phyloP scores from a whole-genome alignment of 495 filamentous ascomycete genomes.

The Evansstolkia leycettana region DNA sequence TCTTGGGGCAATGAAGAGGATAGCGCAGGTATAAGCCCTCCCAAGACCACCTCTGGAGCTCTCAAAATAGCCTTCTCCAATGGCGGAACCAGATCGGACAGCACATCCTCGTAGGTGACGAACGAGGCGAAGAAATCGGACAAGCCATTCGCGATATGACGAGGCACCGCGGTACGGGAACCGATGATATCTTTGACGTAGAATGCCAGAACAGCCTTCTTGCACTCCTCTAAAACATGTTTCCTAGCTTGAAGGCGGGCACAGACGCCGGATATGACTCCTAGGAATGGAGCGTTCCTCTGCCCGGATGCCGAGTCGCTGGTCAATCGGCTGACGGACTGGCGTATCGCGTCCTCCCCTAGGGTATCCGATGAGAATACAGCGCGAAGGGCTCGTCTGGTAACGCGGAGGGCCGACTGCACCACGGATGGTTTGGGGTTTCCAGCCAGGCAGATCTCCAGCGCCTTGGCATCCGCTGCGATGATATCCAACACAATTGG shows the following conservation, averaged over 20 bases:
- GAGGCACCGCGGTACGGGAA: constrained; percentile 57
- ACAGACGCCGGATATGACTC: constrained; percentile 76
- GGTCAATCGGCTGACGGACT: constrained; percentile 53
- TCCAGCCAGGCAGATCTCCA: constrained; percentile 66
- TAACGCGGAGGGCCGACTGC: constrained; percentile 55
- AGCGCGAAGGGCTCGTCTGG: constrained; percentile 59
- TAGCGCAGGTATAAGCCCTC: constrained; percentile 59
- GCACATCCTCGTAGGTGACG: constrained; percentile 60
- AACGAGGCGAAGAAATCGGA: constrained; percentile 76
- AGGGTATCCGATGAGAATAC: constrained; percentile 47
- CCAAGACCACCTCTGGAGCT: constrained; percentile 79
- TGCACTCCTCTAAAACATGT: constrained; percentile 46
- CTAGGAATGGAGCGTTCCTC: constrained; percentile 64
- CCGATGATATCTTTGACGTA: constrained; percentile 77
- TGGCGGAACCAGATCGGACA: constrained; percentile 61
- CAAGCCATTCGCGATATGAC: constrained; percentile 59
- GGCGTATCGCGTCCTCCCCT: constrained; percentile 45
- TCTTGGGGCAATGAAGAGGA: constrained; percentile 51
- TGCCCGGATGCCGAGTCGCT: constrained; percentile 45
- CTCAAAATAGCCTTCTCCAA: constrained; percentile 81
- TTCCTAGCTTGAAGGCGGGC: constrained; percentile 49
- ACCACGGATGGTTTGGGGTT: constrained; percentile 44
- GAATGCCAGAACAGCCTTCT: constrained; percentile 62
- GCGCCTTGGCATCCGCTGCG: constrained; percentile 46
- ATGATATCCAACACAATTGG: constrained; percentile 51